These are phyloP conservation scores for Moelleriella libera DNA, from an alignment of 2,329 filamentous ascomycete genomes.

Conservation along the genomic window DNA sequence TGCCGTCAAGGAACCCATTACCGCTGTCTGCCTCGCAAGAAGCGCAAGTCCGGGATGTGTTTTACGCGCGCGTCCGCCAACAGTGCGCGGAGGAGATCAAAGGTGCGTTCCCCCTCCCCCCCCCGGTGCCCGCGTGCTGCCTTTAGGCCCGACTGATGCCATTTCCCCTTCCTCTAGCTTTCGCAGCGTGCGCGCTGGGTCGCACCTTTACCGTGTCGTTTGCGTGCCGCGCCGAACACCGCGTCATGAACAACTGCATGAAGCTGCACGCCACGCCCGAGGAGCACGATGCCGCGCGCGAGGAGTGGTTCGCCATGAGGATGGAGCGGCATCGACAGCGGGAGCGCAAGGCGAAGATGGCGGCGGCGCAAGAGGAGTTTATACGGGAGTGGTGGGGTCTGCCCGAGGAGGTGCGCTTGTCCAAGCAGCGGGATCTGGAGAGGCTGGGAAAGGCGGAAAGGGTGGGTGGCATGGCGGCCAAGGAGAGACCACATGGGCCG, in stretches of 20 bases:
- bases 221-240: constrained; percentile 65
- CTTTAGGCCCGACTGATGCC: too few relatives aligned
- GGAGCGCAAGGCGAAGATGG: constrained; percentile 46
- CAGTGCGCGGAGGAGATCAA: constrained; percentile 69
- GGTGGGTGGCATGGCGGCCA: constrained; percentile 37
- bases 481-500: constrained; percentile 10
- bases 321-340: constrained; percentile 55
- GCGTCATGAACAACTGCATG: constrained; percentile 92
- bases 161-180: too few relatives aligned
- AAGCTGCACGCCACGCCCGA: constrained; percentile 67
- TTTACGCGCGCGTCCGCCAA: constrained; percentile 63
- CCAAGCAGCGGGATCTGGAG: constrained; percentile 34
- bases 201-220: constrained; percentile 83
- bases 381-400: constrained; percentile 55
- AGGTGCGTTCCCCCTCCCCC: constrained; percentile 27
- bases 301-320: constrained; percentile 81
- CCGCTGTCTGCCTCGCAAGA: constrained; percentile 74
- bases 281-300: constrained; percentile 76
- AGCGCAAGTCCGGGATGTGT: constrained; percentile 66
- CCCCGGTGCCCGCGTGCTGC: too few relatives aligned
- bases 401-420: constrained; percentile 39
- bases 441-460: constrained; percentile 35
- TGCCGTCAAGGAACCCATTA: constrained; percentile 62
- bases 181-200: constrained; percentile 46
- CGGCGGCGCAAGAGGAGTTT: constrained; percentile 49